A percentile compares a stretch with the other conserved stretches of the same genome.
phyloP scores from a whole-genome alignment of 106 monocot genomes.

The Phalaenopsis equestris region DNA sequence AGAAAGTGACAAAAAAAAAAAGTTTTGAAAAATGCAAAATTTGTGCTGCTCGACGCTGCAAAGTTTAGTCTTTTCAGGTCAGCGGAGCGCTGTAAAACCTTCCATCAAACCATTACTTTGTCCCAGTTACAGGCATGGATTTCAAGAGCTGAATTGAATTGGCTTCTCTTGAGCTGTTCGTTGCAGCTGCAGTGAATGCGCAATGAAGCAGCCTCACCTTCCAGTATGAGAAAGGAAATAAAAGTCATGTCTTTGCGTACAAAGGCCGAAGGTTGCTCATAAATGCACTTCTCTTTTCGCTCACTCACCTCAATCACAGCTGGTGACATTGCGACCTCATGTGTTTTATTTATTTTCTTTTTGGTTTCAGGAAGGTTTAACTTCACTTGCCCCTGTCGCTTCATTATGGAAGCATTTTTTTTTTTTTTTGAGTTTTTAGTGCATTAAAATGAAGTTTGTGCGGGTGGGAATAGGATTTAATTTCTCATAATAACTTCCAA shows the following conservation, averaged over 20 bases:
- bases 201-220: background rate
- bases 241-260: background rate
- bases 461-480: no score
- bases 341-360: background rate
- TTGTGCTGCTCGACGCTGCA: no score
- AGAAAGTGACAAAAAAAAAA: no score
- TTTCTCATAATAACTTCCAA: no score
- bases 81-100: no score
- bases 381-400: background rate
- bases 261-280: background rate
- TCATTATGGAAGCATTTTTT: background rate
- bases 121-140: background rate
- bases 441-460: no score
- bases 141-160: background rate
- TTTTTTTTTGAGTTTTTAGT: no score
- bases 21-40: no score
- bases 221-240: background rate
- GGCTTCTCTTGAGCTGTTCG: background rate
- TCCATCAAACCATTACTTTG: no score
- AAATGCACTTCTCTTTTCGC: background rate
- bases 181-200: background rate
- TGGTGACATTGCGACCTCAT: background rate
- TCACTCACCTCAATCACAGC: background rate
- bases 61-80: no score
- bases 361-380: background rate